Evolutionary conservation across 768 basidiomycete genomes (phyloP).

Genomic region (Pisolithus marmoratus): DNA sequence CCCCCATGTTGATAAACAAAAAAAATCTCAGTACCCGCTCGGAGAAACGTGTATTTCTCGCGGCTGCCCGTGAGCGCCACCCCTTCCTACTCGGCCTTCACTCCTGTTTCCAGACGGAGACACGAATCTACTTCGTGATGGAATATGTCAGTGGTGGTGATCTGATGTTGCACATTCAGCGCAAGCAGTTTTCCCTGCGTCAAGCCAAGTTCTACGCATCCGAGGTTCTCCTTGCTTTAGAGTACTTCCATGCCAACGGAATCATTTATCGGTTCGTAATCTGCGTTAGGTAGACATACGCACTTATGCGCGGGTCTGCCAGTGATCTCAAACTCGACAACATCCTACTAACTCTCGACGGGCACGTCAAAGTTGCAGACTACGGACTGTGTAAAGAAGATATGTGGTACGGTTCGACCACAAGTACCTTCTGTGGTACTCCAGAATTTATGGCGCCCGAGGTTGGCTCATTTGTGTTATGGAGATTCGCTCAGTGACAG

Average conservation of each 20-base stretch:
- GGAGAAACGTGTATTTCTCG: slow-evolving; percentile 96
- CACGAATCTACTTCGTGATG: slow-evolving; percentile 99
- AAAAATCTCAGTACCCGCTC: slow-evolving; percentile 80
- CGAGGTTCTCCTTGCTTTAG: slow-evolving; percentile 90
- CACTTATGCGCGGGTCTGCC: slow-evolving; percentile 2
- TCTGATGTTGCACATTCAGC: slow-evolving; percentile 98
- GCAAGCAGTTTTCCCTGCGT: slow-evolving; percentile 96
- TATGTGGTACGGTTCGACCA: slow-evolving; percentile 95
- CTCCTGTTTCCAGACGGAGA: slow-evolving; percentile 99
- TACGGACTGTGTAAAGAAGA: slow-evolving; percentile 99
- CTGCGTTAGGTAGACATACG: background rate
- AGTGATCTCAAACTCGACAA: slow-evolving; percentile 98
- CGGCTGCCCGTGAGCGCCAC: slow-evolving; percentile 95
- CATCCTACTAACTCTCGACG: slow-evolving; percentile 92
- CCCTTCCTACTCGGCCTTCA: slow-evolving; percentile 96
- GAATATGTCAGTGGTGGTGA: slow-evolving; percentile 99
- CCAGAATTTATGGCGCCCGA: slow-evolving; percentile 99
- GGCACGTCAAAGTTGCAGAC: slow-evolving; percentile 98
- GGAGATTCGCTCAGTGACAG: slow-evolving; percentile 4
- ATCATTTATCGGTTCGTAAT: slow-evolving; percentile 87
- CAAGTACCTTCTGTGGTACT: slow-evolving; percentile 98
- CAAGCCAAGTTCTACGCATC: slow-evolving; percentile 99
- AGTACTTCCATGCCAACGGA: slow-evolving; percentile 98
- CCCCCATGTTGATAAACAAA: slow-evolving; percentile 5
- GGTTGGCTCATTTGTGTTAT: slow-evolving; percentile 40